These are phyloP conservation scores for Tolypocladium tropicale DNA, from an alignment of 2,329 filamentous ascomycete species.

Conservation along the genomic window DNA sequence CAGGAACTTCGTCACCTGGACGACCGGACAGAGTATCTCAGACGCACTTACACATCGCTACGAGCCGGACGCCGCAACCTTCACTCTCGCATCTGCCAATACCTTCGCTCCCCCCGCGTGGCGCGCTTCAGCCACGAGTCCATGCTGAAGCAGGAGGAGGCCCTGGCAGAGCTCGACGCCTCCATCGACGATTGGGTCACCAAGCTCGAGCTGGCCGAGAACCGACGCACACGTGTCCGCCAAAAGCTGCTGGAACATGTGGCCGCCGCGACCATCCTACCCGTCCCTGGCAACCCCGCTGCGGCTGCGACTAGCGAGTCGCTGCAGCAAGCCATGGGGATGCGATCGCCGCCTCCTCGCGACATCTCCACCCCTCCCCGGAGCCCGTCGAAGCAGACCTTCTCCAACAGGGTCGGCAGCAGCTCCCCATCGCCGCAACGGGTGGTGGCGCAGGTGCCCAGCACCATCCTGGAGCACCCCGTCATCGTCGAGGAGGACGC, in stretches of 20 bases:
- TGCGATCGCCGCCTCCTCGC: slow-evolving; percentile 24
- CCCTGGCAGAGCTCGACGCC: slow-evolving; percentile 62
- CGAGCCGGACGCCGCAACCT: slow-evolving; percentile 67
- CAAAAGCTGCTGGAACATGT: slow-evolving; percentile 78
- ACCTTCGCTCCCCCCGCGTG: slow-evolving; percentile 59
- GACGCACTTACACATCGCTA: slow-evolving; percentile 65
- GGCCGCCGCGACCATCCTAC: slow-evolving; percentile 55
- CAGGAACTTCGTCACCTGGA: slow-evolving; percentile 68
- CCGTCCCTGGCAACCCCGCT: slow-evolving; percentile 13
- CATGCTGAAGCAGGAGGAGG: slow-evolving; percentile 71
- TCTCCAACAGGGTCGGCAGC: slow-evolving; percentile 21
- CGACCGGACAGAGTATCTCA: slow-evolving; percentile 67
- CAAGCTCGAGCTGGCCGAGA: slow-evolving; percentile 74
- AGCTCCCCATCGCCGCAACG: slow-evolving; percentile 39
- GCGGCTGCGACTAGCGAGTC: slow-evolving; percentile 23
- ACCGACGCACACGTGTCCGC: slow-evolving; percentile 61
- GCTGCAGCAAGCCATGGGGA: slow-evolving; percentile 30
- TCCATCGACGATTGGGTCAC: slow-evolving; percentile 73
- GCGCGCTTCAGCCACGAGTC: slow-evolving; percentile 65
- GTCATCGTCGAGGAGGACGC: slow-evolving; percentile 32
- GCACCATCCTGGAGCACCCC: slow-evolving; percentile 43
- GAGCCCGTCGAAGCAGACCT: slow-evolving; percentile 5
- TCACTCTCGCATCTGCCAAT: slow-evolving; percentile 67
- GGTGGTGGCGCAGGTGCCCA: slow-evolving; percentile 42
- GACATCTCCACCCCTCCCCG: slow-evolving; percentile 40